phyloP scores from a whole-genome alignment of 805 yeast species.

The Zygosaccharomyces bisporus region DNA sequence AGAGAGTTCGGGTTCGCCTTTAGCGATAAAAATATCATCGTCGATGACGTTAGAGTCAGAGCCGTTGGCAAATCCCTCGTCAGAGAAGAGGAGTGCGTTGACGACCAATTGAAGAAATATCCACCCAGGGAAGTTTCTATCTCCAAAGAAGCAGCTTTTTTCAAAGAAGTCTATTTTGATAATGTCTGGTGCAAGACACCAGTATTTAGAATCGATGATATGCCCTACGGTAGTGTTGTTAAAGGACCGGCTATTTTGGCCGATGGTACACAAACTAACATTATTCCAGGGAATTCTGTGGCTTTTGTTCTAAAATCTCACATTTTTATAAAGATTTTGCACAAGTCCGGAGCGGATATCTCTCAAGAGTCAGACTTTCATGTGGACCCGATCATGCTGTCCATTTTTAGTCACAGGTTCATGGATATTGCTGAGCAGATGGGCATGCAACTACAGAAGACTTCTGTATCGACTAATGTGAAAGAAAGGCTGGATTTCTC shows the following conservation, averaged over 20 bases:
- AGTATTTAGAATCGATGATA: slow-evolving; percentile 51
- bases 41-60: slow-evolving; percentile 72
- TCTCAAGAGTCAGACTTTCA: slow-evolving; percentile 6
- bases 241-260: slow-evolving; percentile 74
- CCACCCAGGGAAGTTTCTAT: slow-evolving; percentile 25
- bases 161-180: slow-evolving; percentile 56
- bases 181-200: slow-evolving; percentile 48
- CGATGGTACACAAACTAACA: slow-evolving; percentile 77
- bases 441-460: slow-evolving; percentile 77
- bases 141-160: slow-evolving; percentile 30
- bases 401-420: slow-evolving; percentile 78
- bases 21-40: slow-evolving; percentile 52
- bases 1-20: slow-evolving; percentile 72
- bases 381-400: slow-evolving; percentile 63
- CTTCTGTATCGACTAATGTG: slow-evolving; percentile 77
- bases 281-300: slow-evolving; percentile 57
- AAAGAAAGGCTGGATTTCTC: slow-evolving; percentile 81
- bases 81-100: slow-evolving; percentile 43
- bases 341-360: slow-evolving; percentile 11
- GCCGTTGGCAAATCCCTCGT: slow-evolving; percentile 60
- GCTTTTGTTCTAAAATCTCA: slow-evolving; percentile 61
- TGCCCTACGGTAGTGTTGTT: slow-evolving; percentile 50
- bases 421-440: slow-evolving; percentile 91
- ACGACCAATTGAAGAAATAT: slow-evolving; percentile 49
- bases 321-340: slow-evolving; percentile 43